These are phyloP conservation scores for Calonectria pseudoreteaudii DNA, from an alignment of 2,329 filamentous ascomycete genomes.

Conservation along the genomic window DNA sequence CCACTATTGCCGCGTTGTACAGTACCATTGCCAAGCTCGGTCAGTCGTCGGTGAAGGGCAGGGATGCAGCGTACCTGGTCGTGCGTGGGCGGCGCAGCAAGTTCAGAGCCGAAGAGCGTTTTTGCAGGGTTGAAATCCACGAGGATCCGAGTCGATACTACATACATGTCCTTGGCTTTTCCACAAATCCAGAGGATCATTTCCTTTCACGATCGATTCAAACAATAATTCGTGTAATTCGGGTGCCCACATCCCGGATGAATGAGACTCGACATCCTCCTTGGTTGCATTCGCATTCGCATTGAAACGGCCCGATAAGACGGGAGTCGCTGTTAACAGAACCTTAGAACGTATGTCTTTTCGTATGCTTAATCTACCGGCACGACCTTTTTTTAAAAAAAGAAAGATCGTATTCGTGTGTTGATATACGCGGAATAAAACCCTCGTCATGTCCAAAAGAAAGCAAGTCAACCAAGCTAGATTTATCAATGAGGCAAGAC, in stretches of 20 bases:
- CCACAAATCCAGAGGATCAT: neutral
- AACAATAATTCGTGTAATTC: neutral
- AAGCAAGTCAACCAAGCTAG: neutral
- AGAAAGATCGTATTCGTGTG: neutral
- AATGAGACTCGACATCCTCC: neutral
- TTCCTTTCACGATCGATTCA: neutral
- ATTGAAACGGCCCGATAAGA: neutral
- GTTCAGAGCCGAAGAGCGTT: too few species aligned
- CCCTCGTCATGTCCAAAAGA: neutral
- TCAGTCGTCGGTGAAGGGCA: too few species aligned
- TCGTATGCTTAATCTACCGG: neutral
- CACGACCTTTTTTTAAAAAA: too few species aligned
- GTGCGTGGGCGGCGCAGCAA: neutral
- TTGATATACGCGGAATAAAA: neutral
- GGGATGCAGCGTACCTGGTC: neutral
- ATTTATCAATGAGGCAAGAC: neutral
- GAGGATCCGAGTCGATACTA: neutral
- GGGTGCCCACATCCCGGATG: neutral
- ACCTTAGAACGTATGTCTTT: neutral
- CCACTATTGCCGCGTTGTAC: neutral
- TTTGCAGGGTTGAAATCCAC: neutral
- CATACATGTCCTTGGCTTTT: neutral
- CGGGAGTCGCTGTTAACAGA: neutral
- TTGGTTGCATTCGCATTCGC: neutral
- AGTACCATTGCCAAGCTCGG: neutral